Conservation (phyloP, 2,329 filamentous ascomycete genomes). For the Coniochaeta sp. region DNA sequence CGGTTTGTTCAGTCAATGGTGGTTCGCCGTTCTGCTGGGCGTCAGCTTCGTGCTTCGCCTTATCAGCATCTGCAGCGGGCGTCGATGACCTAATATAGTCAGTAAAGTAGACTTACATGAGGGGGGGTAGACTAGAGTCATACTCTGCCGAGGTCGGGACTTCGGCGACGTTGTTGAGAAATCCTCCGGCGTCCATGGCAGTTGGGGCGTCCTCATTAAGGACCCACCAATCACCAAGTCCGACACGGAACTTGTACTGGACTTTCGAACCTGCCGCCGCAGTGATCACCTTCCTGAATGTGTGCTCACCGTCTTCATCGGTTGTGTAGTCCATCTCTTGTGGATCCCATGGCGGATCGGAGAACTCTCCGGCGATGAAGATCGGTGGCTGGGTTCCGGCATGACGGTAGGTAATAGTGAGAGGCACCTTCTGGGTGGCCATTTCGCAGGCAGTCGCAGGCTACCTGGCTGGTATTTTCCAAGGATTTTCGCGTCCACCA, state of each 20-base stretch:
- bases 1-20: background rate
- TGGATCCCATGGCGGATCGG: constrained; percentile 57
- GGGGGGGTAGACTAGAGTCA: too few species aligned
- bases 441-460: constrained; percentile 15
- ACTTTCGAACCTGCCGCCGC: constrained; percentile 51
- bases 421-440: constrained; percentile 28
- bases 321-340: constrained; percentile 54
- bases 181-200: constrained; percentile 35
- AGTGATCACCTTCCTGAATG: constrained; percentile 50
- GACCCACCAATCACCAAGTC: constrained; percentile 61
- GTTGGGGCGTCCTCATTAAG: constrained; percentile 55
- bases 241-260: constrained; percentile 69
- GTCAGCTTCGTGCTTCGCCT: background rate
- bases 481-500: background rate
- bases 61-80: background rate
- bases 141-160: constrained; percentile 15
- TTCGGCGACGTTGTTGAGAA: constrained; percentile 38
- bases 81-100: background rate
- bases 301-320: constrained; percentile 42
- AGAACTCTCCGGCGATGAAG: constrained; percentile 63
- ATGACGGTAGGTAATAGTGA: constrained; percentile 54
- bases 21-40: background rate
- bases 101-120: background rate
- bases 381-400: constrained; percentile 57
- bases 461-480: background rate